A percentile compares a stretch with the other conserved stretches of the same genome.
phyloP scores from a whole-genome alignment of 805 yeast species.

The Saccharomycopsis sp. region DNA sequence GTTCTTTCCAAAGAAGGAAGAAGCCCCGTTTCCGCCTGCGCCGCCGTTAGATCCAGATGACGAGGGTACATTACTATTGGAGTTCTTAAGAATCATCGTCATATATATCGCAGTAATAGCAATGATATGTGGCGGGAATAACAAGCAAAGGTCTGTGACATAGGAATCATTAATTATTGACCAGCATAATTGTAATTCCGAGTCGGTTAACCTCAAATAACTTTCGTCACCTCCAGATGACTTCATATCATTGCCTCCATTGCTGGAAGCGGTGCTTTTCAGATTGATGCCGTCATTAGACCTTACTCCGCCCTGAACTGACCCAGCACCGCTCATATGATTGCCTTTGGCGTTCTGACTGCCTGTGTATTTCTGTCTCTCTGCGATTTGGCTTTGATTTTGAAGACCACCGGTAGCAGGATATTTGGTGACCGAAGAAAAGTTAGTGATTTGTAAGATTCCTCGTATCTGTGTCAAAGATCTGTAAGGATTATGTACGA shows the following conservation, averaged over 20 bases:
- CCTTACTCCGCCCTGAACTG: background rate
- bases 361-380: background rate
- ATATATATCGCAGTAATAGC: slow-evolving; percentile 80
- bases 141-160: slow-evolving; percentile 75
- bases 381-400: background rate
- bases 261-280: background rate
- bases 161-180: slow-evolving; percentile 84
- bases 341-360: background rate
- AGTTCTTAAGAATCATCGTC: slow-evolving; percentile 50
- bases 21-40: slow-evolving; percentile 3
- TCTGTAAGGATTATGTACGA: slow-evolving; percentile 72
- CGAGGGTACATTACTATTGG: slow-evolving; percentile 4
- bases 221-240: slow-evolving; percentile 11
- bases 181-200: slow-evolving; percentile 84
- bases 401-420: background rate
- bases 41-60: background rate
- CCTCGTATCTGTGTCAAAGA: slow-evolving; percentile 48
- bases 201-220: slow-evolving; percentile 37
- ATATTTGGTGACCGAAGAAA: background rate
- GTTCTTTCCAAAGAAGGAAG: background rate
- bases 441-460: slow-evolving; percentile 30
- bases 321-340: background rate
- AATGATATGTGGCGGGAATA: slow-evolving; percentile 84
- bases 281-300: background rate
- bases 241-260: background rate